Evolutionary conservation across 495 filamentous ascomycete genomes (phyloP).

Genomic region (Hypoxylon crocopeplum): DNA sequence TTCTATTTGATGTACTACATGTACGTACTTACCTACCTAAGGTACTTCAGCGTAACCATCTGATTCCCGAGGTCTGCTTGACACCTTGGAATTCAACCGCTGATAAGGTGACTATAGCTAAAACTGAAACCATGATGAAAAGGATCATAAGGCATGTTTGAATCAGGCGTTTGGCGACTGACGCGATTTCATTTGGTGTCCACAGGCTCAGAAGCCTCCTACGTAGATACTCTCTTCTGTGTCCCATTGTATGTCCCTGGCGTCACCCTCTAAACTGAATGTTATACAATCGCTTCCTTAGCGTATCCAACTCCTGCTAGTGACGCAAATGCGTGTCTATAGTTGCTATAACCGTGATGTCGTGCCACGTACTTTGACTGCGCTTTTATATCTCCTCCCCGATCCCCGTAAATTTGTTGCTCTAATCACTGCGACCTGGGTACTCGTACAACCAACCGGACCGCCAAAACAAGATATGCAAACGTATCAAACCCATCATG

Average conservation of each 20-base stretch:
- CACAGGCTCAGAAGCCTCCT: background rate
- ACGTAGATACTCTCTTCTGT: background rate
- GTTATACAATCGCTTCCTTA: slow-evolving; percentile 25
- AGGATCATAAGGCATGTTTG: background rate
- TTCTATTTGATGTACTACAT: too few species aligned
- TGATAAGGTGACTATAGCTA: too few species aligned
- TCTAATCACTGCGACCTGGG: slow-evolving; percentile 5
- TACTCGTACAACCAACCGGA: slow-evolving; percentile 22
- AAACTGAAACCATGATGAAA: too few species aligned
- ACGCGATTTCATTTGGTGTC: background rate
- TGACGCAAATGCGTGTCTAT: slow-evolving; percentile 23
- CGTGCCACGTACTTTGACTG: slow-evolving; percentile 2
- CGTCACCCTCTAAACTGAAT: background rate
- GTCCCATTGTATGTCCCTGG: background rate
- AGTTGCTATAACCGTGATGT: slow-evolving; percentile 8
- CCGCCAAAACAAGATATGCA: slow-evolving; percentile 16
- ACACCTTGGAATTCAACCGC: too few species aligned
- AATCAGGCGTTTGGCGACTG: background rate
- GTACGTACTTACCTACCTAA: too few species aligned
- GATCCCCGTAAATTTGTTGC: background rate
- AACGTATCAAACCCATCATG: slow-evolving; percentile 15
- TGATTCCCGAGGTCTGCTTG: too few species aligned
- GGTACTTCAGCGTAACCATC: too few species aligned
- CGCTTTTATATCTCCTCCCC: slow-evolving; percentile 3
- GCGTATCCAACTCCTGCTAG: slow-evolving; percentile 15